phyloP scores from a whole-genome alignment of 2,329 filamentous ascomycete species.

The Exophiala aquamarina region DNA sequence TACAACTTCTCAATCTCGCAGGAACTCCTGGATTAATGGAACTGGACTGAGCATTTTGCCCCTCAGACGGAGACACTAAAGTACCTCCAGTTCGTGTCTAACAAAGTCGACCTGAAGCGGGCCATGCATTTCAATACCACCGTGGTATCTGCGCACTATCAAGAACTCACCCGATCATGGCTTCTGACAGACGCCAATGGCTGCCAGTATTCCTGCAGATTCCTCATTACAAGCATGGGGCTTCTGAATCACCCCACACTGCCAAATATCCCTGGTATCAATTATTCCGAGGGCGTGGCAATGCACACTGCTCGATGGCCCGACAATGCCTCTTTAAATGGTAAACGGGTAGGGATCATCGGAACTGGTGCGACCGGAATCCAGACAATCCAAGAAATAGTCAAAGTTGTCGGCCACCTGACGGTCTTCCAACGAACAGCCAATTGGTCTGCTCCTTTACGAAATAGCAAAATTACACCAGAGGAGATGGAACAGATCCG shows the following conservation, averaged over 20 bases:
- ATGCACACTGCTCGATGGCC: constrained; percentile 64
- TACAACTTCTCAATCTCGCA: constrained; percentile 32
- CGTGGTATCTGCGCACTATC: constrained; percentile 42
- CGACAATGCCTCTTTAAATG: constrained; percentile 52
- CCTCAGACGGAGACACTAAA: constrained; percentile 30
- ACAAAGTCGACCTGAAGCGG: constrained; percentile 43
- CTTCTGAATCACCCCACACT: constrained; percentile 58
- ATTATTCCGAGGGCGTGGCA: constrained; percentile 57
- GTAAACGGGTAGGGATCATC: constrained; percentile 61
- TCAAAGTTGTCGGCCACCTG: constrained; percentile 51
- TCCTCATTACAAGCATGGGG: constrained; percentile 49
- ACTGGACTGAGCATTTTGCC: constrained; percentile 23
- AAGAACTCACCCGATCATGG: constrained; percentile 41
- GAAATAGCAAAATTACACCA: constrained; percentile 45
- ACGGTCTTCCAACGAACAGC: constrained; percentile 61
- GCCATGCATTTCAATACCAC: constrained; percentile 46
- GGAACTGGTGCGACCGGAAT: constrained; percentile 66
- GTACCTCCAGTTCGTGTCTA: constrained; percentile 49
- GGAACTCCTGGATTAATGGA: constrained; percentile 28
- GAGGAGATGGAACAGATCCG: constrained; percentile 47
- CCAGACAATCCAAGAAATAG: constrained; percentile 62
- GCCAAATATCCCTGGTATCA: constrained; percentile 59
- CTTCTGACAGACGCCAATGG: constrained; percentile 43
- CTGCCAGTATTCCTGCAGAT: constrained; percentile 37
- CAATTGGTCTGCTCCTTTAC: constrained; percentile 63